Conservation (phyloP, 345 rosid species). For the Citrus hindsii region DNA sequence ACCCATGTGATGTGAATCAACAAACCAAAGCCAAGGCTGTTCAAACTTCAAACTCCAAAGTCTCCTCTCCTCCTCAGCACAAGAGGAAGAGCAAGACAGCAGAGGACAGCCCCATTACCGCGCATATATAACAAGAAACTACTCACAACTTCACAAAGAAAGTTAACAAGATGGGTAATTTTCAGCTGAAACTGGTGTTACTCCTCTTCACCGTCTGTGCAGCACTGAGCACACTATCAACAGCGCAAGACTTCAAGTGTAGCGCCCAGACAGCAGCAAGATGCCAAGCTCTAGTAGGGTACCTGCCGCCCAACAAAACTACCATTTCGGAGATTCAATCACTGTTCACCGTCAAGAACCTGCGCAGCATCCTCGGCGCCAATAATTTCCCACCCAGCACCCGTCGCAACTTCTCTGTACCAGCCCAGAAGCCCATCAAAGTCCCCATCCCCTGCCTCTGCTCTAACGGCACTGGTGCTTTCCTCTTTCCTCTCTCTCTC, state of each 20-base stretch:
- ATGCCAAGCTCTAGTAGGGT: slow-evolving; percentile 33
- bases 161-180: slow-evolving; percentile 3
- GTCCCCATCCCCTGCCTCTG: slow-evolving; percentile 45
- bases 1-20: too few relatives aligned
- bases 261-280: not conserved
- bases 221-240: slow-evolving; percentile 6
- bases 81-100: not conserved
- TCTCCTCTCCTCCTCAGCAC: not conserved
- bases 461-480: slow-evolving; percentile 34
- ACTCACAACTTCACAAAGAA: too few relatives aligned
- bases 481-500: not conserved
- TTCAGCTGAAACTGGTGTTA: not conserved
- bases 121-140: too few relatives aligned
- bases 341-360: slow-evolving; percentile 36
- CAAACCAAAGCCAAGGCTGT: not conserved
- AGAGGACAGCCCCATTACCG: too few relatives aligned
- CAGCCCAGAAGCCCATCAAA: not conserved
- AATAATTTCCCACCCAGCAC: slow-evolving; percentile 26
- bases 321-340: slow-evolving; percentile 22
- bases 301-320: slow-evolving; percentile 23
- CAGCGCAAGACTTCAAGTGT: slow-evolving; percentile 33
- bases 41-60: not conserved
- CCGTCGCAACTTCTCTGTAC: slow-evolving; percentile 1
- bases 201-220: slow-evolving; percentile 6
- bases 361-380: slow-evolving; percentile 36